Evolutionary conservation across 1,284 basidiomycete genomes (phyloP), one percentile per base, ranked within the genome.

Genomic region (Schizophyllum amplum): DNA sequence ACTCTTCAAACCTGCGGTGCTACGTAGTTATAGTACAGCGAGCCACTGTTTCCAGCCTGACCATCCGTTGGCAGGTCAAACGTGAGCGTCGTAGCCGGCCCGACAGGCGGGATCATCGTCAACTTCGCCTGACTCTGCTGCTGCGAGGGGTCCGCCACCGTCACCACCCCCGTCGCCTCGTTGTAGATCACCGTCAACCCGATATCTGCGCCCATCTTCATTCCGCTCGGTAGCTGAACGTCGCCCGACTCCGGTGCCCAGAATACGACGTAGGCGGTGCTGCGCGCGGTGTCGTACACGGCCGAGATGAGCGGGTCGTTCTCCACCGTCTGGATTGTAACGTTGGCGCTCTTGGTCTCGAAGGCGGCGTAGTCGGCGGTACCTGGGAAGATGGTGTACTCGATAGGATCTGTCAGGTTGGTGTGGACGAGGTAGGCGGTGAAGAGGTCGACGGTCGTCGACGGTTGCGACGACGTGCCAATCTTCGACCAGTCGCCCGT

Each of bases 401-500:
- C 71, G 20, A 77, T 65, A 1, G 80, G 70, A 1, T 66, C 59
- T 22, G 58, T 60, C 6, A 68, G 62, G 46, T 69, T 59, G 1
- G 58, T 62, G 63, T 85, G 83, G 24, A 76, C 65, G 42, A 86
- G 69, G 75, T 78, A 84, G 1, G 85, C 84, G 0, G 80, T 69
- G 69, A 87, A 88, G 23, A 87, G 68, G 63, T 83, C 75, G 47
- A 82, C 78, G 1, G 76, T 80, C 26, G 69, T 65, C 1, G 76
- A 71, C 15, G 81, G 79, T 53, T 77, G 73, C 0, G 69, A 72
- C 4, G 83, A 84, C 11, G 78, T 84, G n/a, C 84, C 84, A 58
- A 87, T 82, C 4, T 69, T 64, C n/a, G 76, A 72, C 86, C 86
- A 88, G 61, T 79, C 72, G 1, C 84, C 85, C 0, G 77, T 78